Evolutionary conservation across 169 alveolate species (phyloP), one percentile per base, ranked within the genome.

Genomic region (Babesia ovata): DNA sequence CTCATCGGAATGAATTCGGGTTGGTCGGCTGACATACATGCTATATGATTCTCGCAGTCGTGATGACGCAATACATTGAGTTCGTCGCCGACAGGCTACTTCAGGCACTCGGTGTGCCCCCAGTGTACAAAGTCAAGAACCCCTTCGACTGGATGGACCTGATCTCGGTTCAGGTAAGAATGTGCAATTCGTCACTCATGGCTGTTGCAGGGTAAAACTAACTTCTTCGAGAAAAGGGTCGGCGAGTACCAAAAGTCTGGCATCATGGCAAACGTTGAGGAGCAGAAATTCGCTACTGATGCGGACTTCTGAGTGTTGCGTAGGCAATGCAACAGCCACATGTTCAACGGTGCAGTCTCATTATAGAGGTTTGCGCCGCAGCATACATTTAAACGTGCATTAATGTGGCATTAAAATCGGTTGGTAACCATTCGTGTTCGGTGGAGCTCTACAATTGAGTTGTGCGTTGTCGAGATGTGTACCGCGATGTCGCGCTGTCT

Each of bases 131-230:
- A 84, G 91, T 93, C 19, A 77, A 91, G 58, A 98, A 97, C 74
- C 99, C 99, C 16, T 98, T 97, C 83, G 99, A 96, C 79, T 98
- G 99, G 99, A 97, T 97, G 99, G 99, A 98, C 71, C 92, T 98
- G 93, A 98, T 98, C 63, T 97, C 99, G 11, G 91, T 98, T 29
- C 97, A 94, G 90, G 91, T 84, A 52, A 45, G 49, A 16, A 19
- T 39, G 11, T 21, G 7, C 24, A 2, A 17, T 2, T 46, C 1
- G n/a, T 65, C 28, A 4, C 9, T 8, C 10, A 21, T 56, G 33
- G 24, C 44, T 42, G 33, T 49, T 46, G 44, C 79, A 92, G 90
- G 99, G 99, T 58, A 98, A 98, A 85, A 98, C 99, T 65, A 98
- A 98, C 91, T 98, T 98, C 96, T 98, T 98, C 83, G 99, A 98